phyloP scores from a whole-genome alignment of 1,284 basidiomycete genomes.

The Xerocomus cyaneibrunnescens region DNA sequence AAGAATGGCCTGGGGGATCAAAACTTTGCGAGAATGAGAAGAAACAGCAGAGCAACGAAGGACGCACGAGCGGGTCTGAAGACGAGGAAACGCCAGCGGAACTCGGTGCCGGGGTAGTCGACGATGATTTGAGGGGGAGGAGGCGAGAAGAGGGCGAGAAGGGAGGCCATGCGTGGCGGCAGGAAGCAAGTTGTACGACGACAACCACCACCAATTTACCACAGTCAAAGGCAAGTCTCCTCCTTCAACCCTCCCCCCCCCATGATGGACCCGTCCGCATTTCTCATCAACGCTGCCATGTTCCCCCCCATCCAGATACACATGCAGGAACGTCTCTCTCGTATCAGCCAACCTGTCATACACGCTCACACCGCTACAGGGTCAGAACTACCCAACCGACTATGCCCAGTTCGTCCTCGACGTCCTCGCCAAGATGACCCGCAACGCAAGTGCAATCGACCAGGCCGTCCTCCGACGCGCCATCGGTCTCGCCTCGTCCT shows the following conservation, averaged over 20 bases:
- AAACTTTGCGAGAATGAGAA: slow-evolving; percentile 40
- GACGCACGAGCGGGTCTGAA: slow-evolving; percentile 74
- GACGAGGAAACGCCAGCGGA: slow-evolving; percentile 69
- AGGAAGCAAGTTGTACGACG: slow-evolving; percentile 13
- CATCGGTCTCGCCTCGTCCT: slow-evolving; percentile 69
- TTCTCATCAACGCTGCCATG: slow-evolving; percentile 21
- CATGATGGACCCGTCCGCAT: slow-evolving; percentile 29
- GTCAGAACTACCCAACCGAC: slow-evolving; percentile 49
- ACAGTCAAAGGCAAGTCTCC: slow-evolving; percentile 10
- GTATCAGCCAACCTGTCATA: not conserved
- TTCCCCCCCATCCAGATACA: slow-evolving; percentile 28
- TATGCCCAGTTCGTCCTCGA: slow-evolving; percentile 59
- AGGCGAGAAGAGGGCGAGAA: slow-evolving; percentile 42
- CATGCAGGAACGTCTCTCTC: slow-evolving; percentile 30
- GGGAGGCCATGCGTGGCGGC: slow-evolving; percentile 17
- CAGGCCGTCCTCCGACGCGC: slow-evolving; percentile 63
- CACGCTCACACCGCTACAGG: slow-evolving; percentile 21
- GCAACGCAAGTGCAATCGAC: slow-evolving; percentile 49
- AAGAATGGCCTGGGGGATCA: slow-evolving; percentile 65
- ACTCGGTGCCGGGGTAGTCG: slow-evolving; percentile 64
- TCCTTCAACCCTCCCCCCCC: not conserved
- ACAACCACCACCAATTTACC: slow-evolving; percentile 12
- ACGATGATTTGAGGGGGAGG: slow-evolving; percentile 43
- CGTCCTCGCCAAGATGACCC: slow-evolving; percentile 52
- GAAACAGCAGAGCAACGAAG: fast-evolving